A percentile compares a stretch with the other conserved stretches of the same genome.
Evolutionary conservation across 2,329 filamentous ascomycete species (phyloP).

Genomic region (Epichloe aotearoae): DNA sequence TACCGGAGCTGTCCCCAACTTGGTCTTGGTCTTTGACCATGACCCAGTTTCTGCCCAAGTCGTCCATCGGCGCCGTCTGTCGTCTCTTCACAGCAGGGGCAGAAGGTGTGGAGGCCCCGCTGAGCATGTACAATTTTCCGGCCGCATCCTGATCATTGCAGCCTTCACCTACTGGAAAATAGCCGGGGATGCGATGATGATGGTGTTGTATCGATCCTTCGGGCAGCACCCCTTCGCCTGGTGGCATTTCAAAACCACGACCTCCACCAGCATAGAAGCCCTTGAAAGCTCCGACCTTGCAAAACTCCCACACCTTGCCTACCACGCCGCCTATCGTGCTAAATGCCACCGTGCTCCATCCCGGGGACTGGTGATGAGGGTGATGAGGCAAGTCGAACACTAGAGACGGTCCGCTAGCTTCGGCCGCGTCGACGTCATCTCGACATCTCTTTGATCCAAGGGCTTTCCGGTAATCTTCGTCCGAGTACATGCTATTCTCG

Average conservation of each 20-base stretch:
- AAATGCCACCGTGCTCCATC: conserved; percentile 48
- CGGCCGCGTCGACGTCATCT: conserved; percentile 23
- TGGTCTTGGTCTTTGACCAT: conserved; percentile 41
- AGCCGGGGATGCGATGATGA: conserved; percentile 15
- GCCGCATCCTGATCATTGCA: conserved; percentile 7
- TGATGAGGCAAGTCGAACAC: conserved; percentile 20
- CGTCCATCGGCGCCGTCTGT: conserved; percentile 39
- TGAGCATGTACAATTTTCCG: conserved; percentile 17
- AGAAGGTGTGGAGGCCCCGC: conserved; percentile 28
- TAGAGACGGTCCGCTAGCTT: conserved; percentile 17
- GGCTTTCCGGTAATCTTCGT: conserved; percentile 40
- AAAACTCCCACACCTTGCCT: conserved; percentile 77
- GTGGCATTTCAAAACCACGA: conserved; percentile 46
- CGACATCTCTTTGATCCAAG: conserved; percentile 33
- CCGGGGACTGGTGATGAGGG: conserved; percentile 17
- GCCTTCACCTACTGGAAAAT: conserved; percentile 20
- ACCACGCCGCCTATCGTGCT: conserved; percentile 52
- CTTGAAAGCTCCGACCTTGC: conserved; percentile 57
- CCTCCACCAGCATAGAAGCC: conserved; percentile 85
- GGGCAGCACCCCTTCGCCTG: conserved; percentile 14
- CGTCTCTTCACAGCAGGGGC: conserved; percentile 38
- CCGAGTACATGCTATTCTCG: conserved; percentile 43
- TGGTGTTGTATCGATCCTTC: conserved; percentile 7
- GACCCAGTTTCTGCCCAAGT: conserved; percentile 58
- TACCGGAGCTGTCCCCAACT: conserved; percentile 5